Evolutionary conservation across 2,329 filamentous ascomycete genomes (phyloP), one percentile per base, ranked within the genome.

Genomic region (Pleurostoma richardsiae): DNA sequence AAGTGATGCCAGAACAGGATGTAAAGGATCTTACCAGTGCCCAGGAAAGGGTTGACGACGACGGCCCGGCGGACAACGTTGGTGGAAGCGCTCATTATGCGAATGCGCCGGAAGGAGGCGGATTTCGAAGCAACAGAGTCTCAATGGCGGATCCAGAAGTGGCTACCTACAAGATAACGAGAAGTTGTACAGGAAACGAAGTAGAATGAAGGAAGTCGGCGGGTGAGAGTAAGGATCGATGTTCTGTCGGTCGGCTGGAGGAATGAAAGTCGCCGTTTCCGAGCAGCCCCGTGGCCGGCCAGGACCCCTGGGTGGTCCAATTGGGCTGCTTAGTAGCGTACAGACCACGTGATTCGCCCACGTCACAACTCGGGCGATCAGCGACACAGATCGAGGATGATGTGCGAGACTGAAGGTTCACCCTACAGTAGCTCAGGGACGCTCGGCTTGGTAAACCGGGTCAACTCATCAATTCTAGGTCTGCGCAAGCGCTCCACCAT

Each of bases 31-130:
- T 64, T 62, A 77, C 74, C 69, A 59, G 70, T 67, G 41, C 70
- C 70, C 57, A 73, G 54, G 54, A 81, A 72, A 54, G 76, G 72
- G 67, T 75, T 78, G 54, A 75, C 68, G 57, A 73, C 65, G 52
- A 74, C 68, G 50, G 75, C 77, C 69, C 76, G 69, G 50, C 76
- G 76, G 65, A 76, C 77, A 58, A 78, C 71, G 59, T 64, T 72
- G 51, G 77, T 69, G 42, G 78, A 79, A 59, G 76, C 72, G 72
- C 77, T 80, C 77, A 81, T 81, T 54, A 39, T 44, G 42, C 19
- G 19, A 19, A 19, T 19, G 19, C 19, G 19, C 41, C 27, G n/a
- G 29, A 39, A n/a, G n/a, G 28, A 29, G 8, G 27, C 8, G 41
- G 41, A 42, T 36, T 30, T 19, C 30, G 4, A 39, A 28, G 43